Base-by-base conservation (phyloP, 148 eudicot genomes). In the Vaccinium vitisidaea region DNA sequence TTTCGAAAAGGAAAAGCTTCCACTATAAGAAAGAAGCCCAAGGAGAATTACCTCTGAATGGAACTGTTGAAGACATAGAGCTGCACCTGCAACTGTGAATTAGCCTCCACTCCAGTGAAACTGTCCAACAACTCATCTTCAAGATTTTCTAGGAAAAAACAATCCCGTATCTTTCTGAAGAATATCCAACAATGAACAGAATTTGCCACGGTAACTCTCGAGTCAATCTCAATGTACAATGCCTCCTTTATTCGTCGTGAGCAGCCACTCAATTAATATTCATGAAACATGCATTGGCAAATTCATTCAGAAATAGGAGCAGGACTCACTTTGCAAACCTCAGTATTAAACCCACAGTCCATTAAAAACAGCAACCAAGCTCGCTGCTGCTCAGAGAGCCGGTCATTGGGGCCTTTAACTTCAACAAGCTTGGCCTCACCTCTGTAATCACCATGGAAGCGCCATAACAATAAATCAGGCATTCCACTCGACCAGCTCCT, bases 351-450 rank as follows among this genome's bases (percentile, higher is more conserved):
- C 52, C 98, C 98, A 85, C 91, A 91, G 87, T 96, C 98, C 93
- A 96, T 92, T 77, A 96, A 84, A 59, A 92, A 89, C 55, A 96
- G 91, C 92, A 96, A 84, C 98, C 98, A 96, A 1, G 98, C 98
- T 80, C 98, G 89, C 86, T 96, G 98, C 86, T 96, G 98, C 86
- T 96, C 98, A 48, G 98, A 94, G 77, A 96, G 95, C n/a, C 92
- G 85, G 83, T 96, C 98, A 85, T 87, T 92, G 4, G 97, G 98
- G 71, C 98, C 98, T 87, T 96, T 96, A 76, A 96, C 98, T 91
- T 96, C 98, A 85, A 94, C 98, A 84, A 96, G 94, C 90, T 94
- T 96, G 67, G 98, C 98, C 89, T 96, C 98, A 54, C 98, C 98
- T 63, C 84, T 88, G 54, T 96, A 92, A 46, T 91, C 90, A 79